Evolutionary conservation across 192 early-diverging fungal genomes (phyloP), one percentile per base, ranked within the genome.

Genomic region (Backusella macrospora): DNA sequence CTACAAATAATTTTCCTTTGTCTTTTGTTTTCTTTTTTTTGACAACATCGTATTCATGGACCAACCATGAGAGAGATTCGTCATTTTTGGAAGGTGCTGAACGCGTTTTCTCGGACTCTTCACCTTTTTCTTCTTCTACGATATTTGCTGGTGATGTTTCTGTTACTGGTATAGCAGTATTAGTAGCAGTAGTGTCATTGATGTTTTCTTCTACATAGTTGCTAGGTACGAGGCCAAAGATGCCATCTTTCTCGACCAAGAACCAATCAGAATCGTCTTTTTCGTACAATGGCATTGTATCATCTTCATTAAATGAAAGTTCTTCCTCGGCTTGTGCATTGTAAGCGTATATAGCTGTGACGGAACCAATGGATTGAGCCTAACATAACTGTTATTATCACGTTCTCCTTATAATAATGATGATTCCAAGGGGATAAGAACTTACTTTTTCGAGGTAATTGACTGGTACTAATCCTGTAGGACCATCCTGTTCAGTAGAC

Each of bases 211-310:
- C 92, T 10, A 99, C 84, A 80, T 99, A 98, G 55, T 91, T 92
- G 47, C 89, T 89, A 49, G 96, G 98, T 38, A 93, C 88, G 73
- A 96, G 90, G 13, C 98, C 98, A 42, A 91, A 90, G 0, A 86
- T 71, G 66, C 91, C 88, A 16, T 62, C 69, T 21, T 83, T 81
- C 70, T 89, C 88, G 16, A 87, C 94, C 72, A 97, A 88, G 86
- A 90, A 96, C 98, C 98, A 99, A 79, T 98, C 96, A 6, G 90
- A 90, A 76, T 97, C 96, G 72, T 89, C 89, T 16, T 89, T 89
- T 62, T 96, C 94, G 71, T 95, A 92, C 9, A 99, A 79, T 68
- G 85, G 74, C 62, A 99, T 76, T 13, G 79, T 73, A 70, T 90
- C 90, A 63, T 88, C 91, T 72, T 94, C 95, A 26, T 70, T 76